phyloP scores from a whole-genome alignment of 768 basidiomycete species.

The Xerocomellus dryophilus region DNA sequence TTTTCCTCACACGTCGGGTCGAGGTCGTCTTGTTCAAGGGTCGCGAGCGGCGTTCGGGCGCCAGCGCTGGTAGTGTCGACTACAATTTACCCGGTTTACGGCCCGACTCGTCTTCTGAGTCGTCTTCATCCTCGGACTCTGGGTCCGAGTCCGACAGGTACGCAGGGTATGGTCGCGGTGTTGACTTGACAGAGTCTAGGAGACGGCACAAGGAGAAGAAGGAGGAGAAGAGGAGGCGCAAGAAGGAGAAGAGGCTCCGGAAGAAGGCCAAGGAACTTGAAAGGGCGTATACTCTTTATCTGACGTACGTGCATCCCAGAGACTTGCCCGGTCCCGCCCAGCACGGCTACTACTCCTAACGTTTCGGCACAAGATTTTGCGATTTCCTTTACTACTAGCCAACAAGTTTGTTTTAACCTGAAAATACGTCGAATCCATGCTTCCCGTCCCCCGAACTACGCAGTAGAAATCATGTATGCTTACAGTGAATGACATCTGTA shows the following conservation, averaged over 20 bases:
- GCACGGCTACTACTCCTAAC: constrained; percentile 29
- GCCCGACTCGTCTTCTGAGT: constrained; percentile 40
- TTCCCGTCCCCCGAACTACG: not conserved
- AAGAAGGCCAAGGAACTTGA: constrained; percentile 57
- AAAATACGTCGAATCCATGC: not conserved
- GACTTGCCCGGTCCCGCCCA: constrained; percentile 25
- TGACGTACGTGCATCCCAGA: constrained; percentile 47
- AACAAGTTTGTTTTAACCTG: not conserved
- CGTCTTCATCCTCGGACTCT: constrained; percentile 39
- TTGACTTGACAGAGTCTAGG: constrained; percentile 48
- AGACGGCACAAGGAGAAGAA: constrained; percentile 52
- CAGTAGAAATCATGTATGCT: constrained; percentile 16
- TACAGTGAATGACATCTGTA: constrained; percentile 9
- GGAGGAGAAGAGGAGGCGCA: constrained; percentile 58
- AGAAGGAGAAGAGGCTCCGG: constrained; percentile 62
- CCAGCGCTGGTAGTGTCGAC: constrained; percentile 52
- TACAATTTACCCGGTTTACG: constrained; percentile 48
- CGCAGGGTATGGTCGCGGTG: constrained; percentile 44
- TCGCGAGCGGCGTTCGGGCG: constrained; percentile 72
- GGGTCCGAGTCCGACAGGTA: constrained; percentile 44
- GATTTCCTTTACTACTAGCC: not conserved
- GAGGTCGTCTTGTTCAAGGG: constrained; percentile 82
- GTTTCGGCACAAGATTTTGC: not conserved
- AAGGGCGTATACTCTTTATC: constrained; percentile 61
- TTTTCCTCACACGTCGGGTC: constrained; percentile 72